Conservation (phyloP, 257 asterid genomes). For the Plantago elongata region DNA sequence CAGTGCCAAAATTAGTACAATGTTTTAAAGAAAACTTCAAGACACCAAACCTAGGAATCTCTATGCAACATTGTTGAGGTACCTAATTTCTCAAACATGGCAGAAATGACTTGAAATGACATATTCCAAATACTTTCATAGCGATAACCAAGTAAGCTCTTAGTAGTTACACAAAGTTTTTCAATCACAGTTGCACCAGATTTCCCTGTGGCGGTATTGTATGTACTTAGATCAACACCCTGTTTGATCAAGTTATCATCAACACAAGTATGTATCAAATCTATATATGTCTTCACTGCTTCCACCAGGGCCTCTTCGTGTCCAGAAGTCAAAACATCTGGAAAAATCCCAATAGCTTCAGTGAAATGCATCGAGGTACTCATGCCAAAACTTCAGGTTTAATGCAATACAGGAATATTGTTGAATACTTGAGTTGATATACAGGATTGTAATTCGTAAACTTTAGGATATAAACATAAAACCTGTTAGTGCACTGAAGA, state of each 20-base stretch:
- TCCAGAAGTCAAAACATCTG: constrained; percentile 79
- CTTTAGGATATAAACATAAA: constrained; percentile 7
- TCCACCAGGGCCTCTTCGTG: constrained; percentile 85
- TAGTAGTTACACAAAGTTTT: constrained; percentile 73
- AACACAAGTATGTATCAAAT: constrained; percentile 64
- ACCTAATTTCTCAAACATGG: constrained; percentile 89
- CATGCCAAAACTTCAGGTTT: no score
- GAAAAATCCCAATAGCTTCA: constrained; percentile 10
- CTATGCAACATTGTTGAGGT: constrained; percentile 13
- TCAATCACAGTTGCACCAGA: constrained; percentile 72
- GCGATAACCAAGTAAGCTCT: constrained; percentile 73
- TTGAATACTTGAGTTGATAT: not conserved
- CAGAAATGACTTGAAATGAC: constrained; percentile 76
- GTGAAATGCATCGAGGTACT: no score
- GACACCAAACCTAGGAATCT: not conserved
- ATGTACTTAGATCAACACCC: constrained; percentile 56
- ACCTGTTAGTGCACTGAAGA: constrained; percentile 76
- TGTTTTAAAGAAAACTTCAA: no score
- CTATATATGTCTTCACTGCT: constrained; percentile 65
- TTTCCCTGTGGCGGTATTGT: constrained; percentile 41
- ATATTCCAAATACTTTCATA: constrained; percentile 74
- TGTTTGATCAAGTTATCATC: constrained; percentile 69
- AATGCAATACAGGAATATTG: no score
- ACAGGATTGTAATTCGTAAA: not conserved
- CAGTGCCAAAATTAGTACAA: constrained; percentile 20